A percentile compares a stretch with the other conserved stretches of the same genome.
phyloP scores from a whole-genome alignment of 768 basidiomycete genomes.

The Tylopilus balloui region DNA sequence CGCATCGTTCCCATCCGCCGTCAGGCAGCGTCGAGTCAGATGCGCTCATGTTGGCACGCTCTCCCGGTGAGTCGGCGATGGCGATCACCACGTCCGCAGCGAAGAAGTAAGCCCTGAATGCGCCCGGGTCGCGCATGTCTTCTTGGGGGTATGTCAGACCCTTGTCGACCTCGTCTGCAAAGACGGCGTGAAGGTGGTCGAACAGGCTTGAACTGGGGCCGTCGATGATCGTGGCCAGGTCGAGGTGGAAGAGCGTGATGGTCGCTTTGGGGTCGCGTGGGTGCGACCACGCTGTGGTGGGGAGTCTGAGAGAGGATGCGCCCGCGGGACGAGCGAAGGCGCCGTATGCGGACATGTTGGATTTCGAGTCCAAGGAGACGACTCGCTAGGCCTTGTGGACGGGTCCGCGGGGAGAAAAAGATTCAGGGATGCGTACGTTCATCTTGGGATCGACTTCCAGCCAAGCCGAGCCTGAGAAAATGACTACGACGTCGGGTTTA shows the following conservation, averaged over 20 bases:
- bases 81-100: slow-evolving; percentile 73
- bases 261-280: slow-evolving; percentile 21
- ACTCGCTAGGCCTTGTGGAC: not conserved
- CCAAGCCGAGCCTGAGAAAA: too few species aligned
- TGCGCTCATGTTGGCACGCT: too few species aligned
- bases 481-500: too few species aligned
- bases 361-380: not conserved
- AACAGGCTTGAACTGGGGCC: slow-evolving; percentile 42
- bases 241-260: slow-evolving; percentile 37
- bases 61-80: slow-evolving; percentile 30
- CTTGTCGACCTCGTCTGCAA: slow-evolving; percentile 69
- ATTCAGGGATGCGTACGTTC: not conserved
- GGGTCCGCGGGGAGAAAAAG: not conserved
- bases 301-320: slow-evolving; percentile 34
- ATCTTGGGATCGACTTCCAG: not conserved
- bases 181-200: slow-evolving; percentile 55
- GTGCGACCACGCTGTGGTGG: slow-evolving; percentile 46
- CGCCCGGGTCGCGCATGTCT: slow-evolving; percentile 43
- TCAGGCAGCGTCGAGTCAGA: not conserved
- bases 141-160: slow-evolving; percentile 89
- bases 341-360: slow-evolving; percentile 66
- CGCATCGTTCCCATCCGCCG: not conserved
- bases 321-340: slow-evolving; percentile 39
- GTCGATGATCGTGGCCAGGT: slow-evolving; percentile 21
- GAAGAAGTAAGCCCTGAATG: slow-evolving; percentile 76